Evolutionary conservation across 1,139 yeast genomes (phyloP).

Genomic region (Debaryomyces robertsiae): DNA sequence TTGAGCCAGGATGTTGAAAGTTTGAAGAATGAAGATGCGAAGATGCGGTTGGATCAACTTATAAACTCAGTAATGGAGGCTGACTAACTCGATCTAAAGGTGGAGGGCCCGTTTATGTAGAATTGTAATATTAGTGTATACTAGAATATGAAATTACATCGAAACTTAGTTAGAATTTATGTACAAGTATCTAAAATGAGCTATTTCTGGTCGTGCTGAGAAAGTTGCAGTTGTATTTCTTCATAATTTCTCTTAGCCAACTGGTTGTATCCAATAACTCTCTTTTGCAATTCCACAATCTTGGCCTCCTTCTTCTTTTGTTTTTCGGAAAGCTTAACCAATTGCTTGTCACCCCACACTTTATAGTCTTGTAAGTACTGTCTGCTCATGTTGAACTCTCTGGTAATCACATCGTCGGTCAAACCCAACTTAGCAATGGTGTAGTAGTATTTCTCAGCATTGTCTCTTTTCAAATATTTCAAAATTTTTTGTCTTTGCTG

Average conservation of each 20-base stretch:
- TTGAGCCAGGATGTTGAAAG: slow-evolving; percentile 34
- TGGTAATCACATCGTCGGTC: slow-evolving; percentile 73
- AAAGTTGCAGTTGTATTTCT: slow-evolving; percentile 18
- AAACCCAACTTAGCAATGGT: slow-evolving; percentile 85
- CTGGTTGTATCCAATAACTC: slow-evolving; percentile 42
- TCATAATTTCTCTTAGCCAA: slow-evolving; percentile 45
- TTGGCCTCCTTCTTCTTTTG: slow-evolving; percentile 40
- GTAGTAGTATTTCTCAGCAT: slow-evolving; percentile 83
- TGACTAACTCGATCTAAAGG: neutral
- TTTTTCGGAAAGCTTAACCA: slow-evolving; percentile 47
- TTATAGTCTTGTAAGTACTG: slow-evolving; percentile 83
- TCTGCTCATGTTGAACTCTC: slow-evolving; percentile 83
- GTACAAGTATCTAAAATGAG: slow-evolving; percentile 6
- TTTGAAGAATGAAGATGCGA: slow-evolving; percentile 25
- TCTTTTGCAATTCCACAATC: slow-evolving; percentile 41
- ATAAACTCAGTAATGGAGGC: slow-evolving; percentile 18
- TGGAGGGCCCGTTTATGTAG: neutral
- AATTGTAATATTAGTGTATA: slow-evolving; percentile 11
- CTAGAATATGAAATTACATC: slow-evolving; percentile 5
- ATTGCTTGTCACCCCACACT: slow-evolving; percentile 69
- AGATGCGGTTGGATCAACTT: slow-evolving; percentile 27
- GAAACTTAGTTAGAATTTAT: slow-evolving; percentile 3
- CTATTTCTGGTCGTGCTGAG: slow-evolving; percentile 5
- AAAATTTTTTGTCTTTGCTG: slow-evolving; percentile 86
- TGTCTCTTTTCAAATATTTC: slow-evolving; percentile 74